A percentile compares a stretch with the other conserved stretches of the same genome.
Evolutionary conservation across 345 rosid genomes (phyloP).

Genomic region (Raphanus raphanistrum): DNA sequence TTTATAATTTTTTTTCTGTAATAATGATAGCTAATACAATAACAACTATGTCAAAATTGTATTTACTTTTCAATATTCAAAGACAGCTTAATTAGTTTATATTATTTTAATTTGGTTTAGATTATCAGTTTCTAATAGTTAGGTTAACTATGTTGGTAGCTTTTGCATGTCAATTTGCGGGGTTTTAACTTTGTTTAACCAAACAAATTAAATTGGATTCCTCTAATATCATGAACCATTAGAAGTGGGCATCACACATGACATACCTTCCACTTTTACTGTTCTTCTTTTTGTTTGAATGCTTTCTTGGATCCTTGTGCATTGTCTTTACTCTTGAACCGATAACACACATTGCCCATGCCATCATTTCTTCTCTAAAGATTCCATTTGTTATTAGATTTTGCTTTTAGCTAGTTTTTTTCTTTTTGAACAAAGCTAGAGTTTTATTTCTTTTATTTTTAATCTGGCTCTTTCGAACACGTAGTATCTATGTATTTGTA

Average conservation of each 20-base stretch:
- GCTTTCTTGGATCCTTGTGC: conserved; percentile 28
- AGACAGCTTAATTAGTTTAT: not conserved
- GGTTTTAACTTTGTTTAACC: not conserved
- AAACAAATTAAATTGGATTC: not conserved
- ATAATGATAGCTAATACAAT: not conserved
- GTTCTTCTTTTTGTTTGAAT: not conserved
- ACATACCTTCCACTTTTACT: conserved; percentile 28
- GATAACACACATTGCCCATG: conserved; percentile 18
- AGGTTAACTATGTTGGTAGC: not conserved
- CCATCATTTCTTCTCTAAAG: conserved; percentile 22
- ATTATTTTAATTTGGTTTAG: not conserved
- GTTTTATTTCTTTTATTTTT: not conserved
- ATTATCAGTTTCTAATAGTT: not conserved
- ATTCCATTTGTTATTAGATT: conserved; percentile 19
- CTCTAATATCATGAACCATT: not conserved
- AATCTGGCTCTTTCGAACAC: too few relatives aligned
- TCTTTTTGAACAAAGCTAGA: too few relatives aligned
- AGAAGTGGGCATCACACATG: conserved; percentile 17
- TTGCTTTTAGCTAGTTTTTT: not conserved
- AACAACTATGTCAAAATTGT: not conserved
- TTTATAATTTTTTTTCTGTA: not conserved
- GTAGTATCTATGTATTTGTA: too few relatives aligned
- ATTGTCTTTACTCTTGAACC: conserved; percentile 23
- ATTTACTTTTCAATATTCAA: not conserved
- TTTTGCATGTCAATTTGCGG: not conserved